Base-by-base conservation (phyloP, 2,329 filamentous ascomycete genomes). In the Penicillium sp. region DNA sequence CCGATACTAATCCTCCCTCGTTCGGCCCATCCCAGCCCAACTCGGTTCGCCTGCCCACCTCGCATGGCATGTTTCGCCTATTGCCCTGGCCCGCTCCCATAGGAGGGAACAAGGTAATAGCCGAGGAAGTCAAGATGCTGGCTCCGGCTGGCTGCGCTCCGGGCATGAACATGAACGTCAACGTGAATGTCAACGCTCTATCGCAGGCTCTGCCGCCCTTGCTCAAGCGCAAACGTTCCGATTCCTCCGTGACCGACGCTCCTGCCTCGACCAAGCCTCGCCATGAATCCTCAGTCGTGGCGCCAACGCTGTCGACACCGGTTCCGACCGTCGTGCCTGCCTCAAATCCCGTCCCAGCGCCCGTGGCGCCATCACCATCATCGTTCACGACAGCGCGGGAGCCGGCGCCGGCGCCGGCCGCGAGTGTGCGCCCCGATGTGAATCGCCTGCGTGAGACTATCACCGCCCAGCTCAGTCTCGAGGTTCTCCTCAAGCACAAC, bases 401-500 rank as follows among this genome's bases (percentile, higher is more conserved):
- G 42, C 65, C 63, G 58, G 68, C 68, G 57, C 65, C 65, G 53
- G 64, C 68, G 54, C 63, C 64, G 56, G 60, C 65, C 24, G 62
- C 63, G 45, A 64, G 60, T 17, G 72, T 73, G 53, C 54, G 62
- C 15, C 73, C 74, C 40, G 70, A 76, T 57, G 60, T 71, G 24
- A 70, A 88, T 40, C 82, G 81, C 61, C 85, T 90, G 65, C 87
- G 87, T 73, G 89, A 93, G 70, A 85, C 86, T 38, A 90, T 98
- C 74, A 89, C 93, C 74, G 88, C 92, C 65, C 91, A 97, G 78
- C 90, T 98, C 77, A 91, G 93, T 72, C 86, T 95, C 68, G 93
- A 97, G 81, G 93, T 98, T 57, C 81, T 98, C 66, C 82, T 96
- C 75, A 98, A 97, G 83, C 95, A 99, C 79, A 89, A 95, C 72